Percentiles rank a stretch among this genome's conserved stretches.
phyloP scores from a whole-genome alignment of 768 basidiomycete species.

The Pleurotus tuoliensis region DNA sequence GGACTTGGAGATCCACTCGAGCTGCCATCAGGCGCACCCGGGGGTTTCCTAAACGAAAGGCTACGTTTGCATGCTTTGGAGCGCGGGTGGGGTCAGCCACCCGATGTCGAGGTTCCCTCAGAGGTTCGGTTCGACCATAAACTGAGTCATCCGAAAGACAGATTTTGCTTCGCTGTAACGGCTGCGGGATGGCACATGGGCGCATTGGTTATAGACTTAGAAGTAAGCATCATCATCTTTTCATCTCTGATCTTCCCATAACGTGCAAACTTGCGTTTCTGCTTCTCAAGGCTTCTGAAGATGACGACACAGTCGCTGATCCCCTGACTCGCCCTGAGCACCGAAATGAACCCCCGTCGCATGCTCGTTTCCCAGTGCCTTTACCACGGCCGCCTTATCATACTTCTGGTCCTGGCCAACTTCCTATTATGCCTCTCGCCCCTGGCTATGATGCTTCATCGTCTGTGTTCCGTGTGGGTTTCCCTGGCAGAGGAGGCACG shows the following conservation, averaged over 20 bases:
- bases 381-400: slow-evolving; percentile 7
- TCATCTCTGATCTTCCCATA: slow-evolving; percentile 5
- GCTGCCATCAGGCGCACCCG: slow-evolving; percentile 51
- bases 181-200: slow-evolving; percentile 93
- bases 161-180: slow-evolving; percentile 77
- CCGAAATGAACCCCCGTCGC: slow-evolving; percentile 8
- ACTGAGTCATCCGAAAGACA: slow-evolving; percentile 43
- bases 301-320: slow-evolving; percentile 34
- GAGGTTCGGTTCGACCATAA: slow-evolving; percentile 70
- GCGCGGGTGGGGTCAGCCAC: slow-evolving; percentile 28
- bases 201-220: slow-evolving; percentile 81
- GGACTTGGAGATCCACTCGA: slow-evolving; percentile 75
- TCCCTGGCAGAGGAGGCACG: slow-evolving; percentile 9
- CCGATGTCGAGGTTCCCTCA: slow-evolving; percentile 54
- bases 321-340: slow-evolving; percentile 16
- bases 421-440: slow-evolving; percentile 10
- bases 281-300: slow-evolving; percentile 27
- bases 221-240: slow-evolving; percentile 41
- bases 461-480: slow-evolving; percentile 10
- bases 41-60: slow-evolving; percentile 46
- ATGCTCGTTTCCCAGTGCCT: slow-evolving; percentile 11
- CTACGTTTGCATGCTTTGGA: slow-evolving; percentile 22
- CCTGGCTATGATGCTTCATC: neutral
- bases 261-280: slow-evolving; percentile 8
- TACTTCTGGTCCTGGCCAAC: slow-evolving; percentile 9